Evolutionary conservation across 2,329 filamentous ascomycete genomes (phyloP), one percentile per base, ranked within the genome.

Genomic region (Hypoxylon sp.): DNA sequence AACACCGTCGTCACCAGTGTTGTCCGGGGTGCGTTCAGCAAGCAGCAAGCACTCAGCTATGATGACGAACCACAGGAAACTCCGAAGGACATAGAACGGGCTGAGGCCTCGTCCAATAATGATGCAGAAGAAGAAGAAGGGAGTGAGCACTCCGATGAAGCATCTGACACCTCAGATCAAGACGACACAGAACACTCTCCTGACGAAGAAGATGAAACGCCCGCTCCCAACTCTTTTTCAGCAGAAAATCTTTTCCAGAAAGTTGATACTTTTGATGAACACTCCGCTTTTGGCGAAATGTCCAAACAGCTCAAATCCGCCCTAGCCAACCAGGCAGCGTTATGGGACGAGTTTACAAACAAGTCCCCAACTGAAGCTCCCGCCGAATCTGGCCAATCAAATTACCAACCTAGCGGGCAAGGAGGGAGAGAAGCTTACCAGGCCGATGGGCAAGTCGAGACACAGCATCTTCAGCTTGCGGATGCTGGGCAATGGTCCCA

Each of bases 21-120:
- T 9, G 65, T 80, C 10, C 72, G 73, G 2, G 70, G 70, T 36
- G 74, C 75, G 7, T 73, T 73, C 11, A 72, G 57, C 50, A 73
- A 73, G n/a, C 71, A 72, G 9, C 75, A 77, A 53, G 76, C 63
- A 28, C 73, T 77, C 17, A 73, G 66, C 55, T 77, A 78, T 38
- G 76, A 77, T 10, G 76, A 76, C 7, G 73, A 74, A 50, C 21
- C 65, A 30, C 62, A 63, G 21, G n/a, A 9, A 30, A 48, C 49
- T 2, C 50, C 63, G 3, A 58, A 45, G 38, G 36, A 2, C 7
- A 19, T 28, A 43, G 19, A 56, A 14, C 43, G 53, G 30, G 28
- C 32, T 25, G 41, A 64, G 23, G 30, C 34, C 1, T 45, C 63
- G 6, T 17, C 36, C 2, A 43, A 48, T 19, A 21, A 65, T 14